Base-by-base conservation (phyloP, 116 monocot genomes). In the Phalaenopsis hybrid region DNA sequence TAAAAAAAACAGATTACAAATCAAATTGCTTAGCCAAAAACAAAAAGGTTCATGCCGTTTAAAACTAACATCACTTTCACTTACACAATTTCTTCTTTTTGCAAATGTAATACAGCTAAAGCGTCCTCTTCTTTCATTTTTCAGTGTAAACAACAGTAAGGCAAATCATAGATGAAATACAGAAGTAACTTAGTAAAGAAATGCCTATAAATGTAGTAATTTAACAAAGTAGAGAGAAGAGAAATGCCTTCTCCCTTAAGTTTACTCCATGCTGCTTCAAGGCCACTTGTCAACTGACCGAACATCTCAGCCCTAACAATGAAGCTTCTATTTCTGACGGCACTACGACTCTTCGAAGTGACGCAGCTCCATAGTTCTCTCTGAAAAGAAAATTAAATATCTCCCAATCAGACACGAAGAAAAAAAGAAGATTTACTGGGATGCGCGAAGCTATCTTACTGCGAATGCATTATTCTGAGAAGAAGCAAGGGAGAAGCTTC, bases 251-350 rank as follows among this genome's bases (percentile, higher is more conserved):
- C 91, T 79, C 96, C 96, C 59, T 83, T 88, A 78, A 96, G 92
- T 83, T 96, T 96, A 79, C 83, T 94, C 96, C 96, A 96, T 13
- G 96, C 96, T 1, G 96, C 81, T 80, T 96, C 96, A 37, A 96
- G 91, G 11, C 94, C 94, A n/a, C 84, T 92, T 2, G 96, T 92
- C 68, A 96, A 87, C 88, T 96, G 94, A 76, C 96, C 96, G 70
- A 96, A 96, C 96, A 94, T 96, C 86, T 96, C 96, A 43, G 94
- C 92, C 81, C 89, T 88, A 82, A 96, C 91, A 8, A 80, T 49
- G 63, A 96, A 82, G 7, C 76, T 33, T 18, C 79, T 84, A 8
- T 79, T 76, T 84, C 87, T 76, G 20, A 51, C 44, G 15, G 55
- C 65, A 68, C 49, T 72, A 49, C 74, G 76, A 23, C 85, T 78